A percentile compares a stretch with the other conserved stretches of the same genome.
Conservation (phyloP, 1,284 basidiomycete genomes). For the Leucoagaricus sp. region DNA sequence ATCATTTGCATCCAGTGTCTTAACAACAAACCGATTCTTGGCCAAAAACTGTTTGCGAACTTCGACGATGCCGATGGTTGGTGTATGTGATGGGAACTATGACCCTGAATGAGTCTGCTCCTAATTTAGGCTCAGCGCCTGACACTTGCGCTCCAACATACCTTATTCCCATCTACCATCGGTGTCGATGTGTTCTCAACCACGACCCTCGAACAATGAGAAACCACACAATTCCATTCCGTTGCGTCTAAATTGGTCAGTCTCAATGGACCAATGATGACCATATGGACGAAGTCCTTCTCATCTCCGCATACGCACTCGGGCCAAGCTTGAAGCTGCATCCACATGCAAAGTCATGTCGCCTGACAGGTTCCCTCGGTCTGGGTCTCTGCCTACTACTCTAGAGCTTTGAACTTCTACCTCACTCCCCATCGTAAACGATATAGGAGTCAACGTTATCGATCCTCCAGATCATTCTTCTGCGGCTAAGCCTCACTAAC, state of each 20-base stretch:
- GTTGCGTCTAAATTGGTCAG: neutral
- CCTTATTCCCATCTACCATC: neutral
- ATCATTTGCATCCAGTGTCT: neutral
- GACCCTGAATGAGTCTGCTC: neutral
- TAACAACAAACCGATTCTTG: neutral
- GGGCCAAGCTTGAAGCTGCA: neutral
- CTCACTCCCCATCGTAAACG: neutral
- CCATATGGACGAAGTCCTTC: slow-evolving; percentile 12
- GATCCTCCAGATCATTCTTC: neutral
- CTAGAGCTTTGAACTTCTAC: neutral
- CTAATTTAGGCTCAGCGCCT: neutral
- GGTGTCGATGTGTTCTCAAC: neutral
- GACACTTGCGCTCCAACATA: too few species aligned
- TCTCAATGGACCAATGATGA: neutral
- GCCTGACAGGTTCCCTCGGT: neutral
- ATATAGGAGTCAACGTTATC: neutral
- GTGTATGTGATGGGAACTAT: neutral
- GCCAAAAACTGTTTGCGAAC: too few species aligned
- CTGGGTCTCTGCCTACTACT: neutral
- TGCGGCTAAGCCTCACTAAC: neutral
- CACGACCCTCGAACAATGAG: neutral
- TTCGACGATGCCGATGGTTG: too few species aligned
- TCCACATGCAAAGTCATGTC: slow-evolving; percentile 4
- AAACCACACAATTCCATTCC: neutral
- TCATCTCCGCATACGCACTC: slow-evolving; percentile 1